Base-by-base conservation (phyloP, 1,139 yeast species). In the Yamadazyma mexicana region DNA sequence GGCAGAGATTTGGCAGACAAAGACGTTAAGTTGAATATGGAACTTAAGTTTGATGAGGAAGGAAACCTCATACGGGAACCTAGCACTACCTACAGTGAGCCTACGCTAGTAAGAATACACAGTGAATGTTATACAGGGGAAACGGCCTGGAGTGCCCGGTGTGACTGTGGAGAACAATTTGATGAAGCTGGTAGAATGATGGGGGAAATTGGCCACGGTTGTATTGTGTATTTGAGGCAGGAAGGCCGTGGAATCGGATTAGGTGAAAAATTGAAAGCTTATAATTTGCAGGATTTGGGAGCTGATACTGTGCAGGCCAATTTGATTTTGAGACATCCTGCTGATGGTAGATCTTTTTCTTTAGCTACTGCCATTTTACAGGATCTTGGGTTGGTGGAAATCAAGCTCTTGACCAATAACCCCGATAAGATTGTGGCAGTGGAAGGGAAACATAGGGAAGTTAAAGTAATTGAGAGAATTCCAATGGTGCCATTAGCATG, bases 91-190 rank as follows among this genome's bases (percentile, higher is more conserved):
- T 62, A 50, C 46, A 38, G 47, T 50, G 87, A 47, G 55, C 88
- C 60, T 80, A 84, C 49, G 8, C 49, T 70, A 40, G 74, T 69
- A 11, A 76, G 98, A 46, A 89, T 94, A 49, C 99, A 94, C 59
- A 87, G 96, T 5, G 99, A 94, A 59, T 94, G 98, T 62, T 94
- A 92, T 65, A 94, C 99, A 0, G 98, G 98, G 6, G 99, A 94
- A 60, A 92, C 97, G 1, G 98, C 98, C 10, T 94, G 98, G 97
- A 82, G 94, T 43, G 98, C 98, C 2, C 77, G 99, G 40, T 94
- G 98, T 62, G 98, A 94, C 63, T 94, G 99, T 64, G 99, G 98
- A 11, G 98, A 94, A 62, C 98, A 94, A 68, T 87, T 94, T 52
- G 97, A 92, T 62, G 97, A 94, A 62, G 98, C 98, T 1, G 98